Conservation (phyloP, 1,284 basidiomycete species). For the Malassezia yamatoensis region DNA sequence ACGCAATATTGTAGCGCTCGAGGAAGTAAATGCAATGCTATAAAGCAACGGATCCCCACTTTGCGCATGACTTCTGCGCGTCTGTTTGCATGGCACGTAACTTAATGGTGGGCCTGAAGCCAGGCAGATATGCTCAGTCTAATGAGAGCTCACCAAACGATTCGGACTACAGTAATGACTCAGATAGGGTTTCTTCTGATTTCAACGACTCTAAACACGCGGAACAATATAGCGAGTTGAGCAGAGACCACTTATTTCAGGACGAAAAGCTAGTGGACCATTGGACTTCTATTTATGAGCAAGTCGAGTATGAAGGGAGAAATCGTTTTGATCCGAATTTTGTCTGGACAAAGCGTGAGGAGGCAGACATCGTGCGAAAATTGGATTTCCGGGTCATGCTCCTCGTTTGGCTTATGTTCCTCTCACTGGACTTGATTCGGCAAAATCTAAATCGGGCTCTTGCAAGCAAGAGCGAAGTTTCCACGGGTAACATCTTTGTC, state of each 20-base stretch:
- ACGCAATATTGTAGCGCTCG: too few species aligned
- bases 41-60: too few species aligned
- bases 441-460: slow-evolving; percentile 19
- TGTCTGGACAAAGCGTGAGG: slow-evolving; percentile 13
- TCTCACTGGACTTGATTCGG: slow-evolving; percentile 20
- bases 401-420: slow-evolving; percentile 18
- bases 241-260: slow-evolving; percentile 20
- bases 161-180: too few species aligned
- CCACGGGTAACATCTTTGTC: neutral
- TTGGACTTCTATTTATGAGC: slow-evolving; percentile 22
- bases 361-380: slow-evolving; percentile 4
- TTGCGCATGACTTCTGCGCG: too few species aligned
- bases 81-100: too few species aligned
- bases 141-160: too few species aligned
- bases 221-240: slow-evolving; percentile 5
- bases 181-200: too few species aligned
- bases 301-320: slow-evolving; percentile 8
- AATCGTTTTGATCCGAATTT: slow-evolving; percentile 12
- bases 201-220: too few species aligned
- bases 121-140: too few species aligned
- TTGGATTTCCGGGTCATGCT: slow-evolving; percentile 1
- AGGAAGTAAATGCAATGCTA: too few species aligned
- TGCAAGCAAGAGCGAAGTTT: slow-evolving; percentile 20
- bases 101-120: too few species aligned
- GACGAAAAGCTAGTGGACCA: slow-evolving; percentile 20